Evolutionary conservation across 306 rosid genomes (phyloP).

Genomic region (Citrullus colocynthis): DNA sequence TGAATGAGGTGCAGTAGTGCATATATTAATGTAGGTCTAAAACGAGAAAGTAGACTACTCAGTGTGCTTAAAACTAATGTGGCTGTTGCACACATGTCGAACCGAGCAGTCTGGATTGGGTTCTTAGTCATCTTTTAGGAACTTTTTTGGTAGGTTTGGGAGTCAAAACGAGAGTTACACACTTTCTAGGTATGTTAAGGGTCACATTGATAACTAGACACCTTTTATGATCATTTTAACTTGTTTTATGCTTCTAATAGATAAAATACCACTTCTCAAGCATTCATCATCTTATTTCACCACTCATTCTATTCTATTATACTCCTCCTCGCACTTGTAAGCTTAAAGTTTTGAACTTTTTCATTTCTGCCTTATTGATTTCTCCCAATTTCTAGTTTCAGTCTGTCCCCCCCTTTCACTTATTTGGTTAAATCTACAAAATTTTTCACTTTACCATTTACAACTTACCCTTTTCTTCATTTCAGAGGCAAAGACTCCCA

Average conservation of each 20-base stretch:
- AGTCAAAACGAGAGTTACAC: no score
- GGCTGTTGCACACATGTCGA: neutral
- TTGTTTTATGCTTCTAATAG: no score
- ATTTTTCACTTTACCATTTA: constrained; percentile 29
- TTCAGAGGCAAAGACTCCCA: constrained; percentile 73
- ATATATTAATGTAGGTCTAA: neutral
- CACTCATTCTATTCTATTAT: neutral
- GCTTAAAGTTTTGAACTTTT: neutral
- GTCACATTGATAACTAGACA: no score
- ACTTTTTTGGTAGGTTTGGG: no score
- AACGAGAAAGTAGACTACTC: neutral
- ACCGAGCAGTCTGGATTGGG: neutral
- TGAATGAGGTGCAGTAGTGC: neutral
- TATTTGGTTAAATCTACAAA: neutral
- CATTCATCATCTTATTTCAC: neutral
- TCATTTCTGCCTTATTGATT: neutral
- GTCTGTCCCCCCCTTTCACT: neutral
- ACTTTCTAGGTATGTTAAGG: no score
- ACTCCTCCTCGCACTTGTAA: neutral
- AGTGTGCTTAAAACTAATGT: neutral
- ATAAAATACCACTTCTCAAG: neutral
- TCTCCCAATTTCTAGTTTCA: neutral
- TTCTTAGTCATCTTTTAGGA: neutral
- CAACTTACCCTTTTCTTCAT: constrained; percentile 66
- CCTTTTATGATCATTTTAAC: no score